A percentile compares a stretch with the other conserved stretches of the same genome.
phyloP scores from a whole-genome alignment of 768 basidiomycete species.

The Mycena latifolia region DNA sequence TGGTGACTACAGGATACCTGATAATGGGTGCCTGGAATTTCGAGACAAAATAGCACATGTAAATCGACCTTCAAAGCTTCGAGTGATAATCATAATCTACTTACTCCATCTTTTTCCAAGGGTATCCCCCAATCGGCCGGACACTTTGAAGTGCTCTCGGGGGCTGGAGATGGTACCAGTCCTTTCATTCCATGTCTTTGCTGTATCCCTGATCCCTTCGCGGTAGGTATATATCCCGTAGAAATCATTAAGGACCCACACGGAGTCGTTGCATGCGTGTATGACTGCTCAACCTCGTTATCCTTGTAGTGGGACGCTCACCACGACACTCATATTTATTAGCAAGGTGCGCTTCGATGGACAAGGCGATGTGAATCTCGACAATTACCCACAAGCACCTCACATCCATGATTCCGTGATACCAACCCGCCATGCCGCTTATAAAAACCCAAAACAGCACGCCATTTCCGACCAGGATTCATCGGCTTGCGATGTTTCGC shows the following conservation, averaged over 20 bases:
- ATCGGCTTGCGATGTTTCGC: not conserved
- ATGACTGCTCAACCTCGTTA: not conserved
- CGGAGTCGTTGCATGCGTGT: constrained; percentile 27
- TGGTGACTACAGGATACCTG: constrained; percentile 30
- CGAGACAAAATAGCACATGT: constrained; percentile 1
- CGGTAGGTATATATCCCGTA: constrained; percentile 29
- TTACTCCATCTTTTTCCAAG: not conserved
- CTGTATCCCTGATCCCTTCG: not conserved
- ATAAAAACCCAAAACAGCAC: not conserved
- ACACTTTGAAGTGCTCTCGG: constrained; percentile 29
- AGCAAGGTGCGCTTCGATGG: constrained; percentile 35
- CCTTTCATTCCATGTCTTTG: not conserved
- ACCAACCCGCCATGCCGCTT: not conserved
- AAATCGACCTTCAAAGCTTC: too few species aligned
- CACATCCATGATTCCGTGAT: not conserved
- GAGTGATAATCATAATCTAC: not conserved
- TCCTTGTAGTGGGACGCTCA: not conserved
- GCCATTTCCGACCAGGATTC: constrained; percentile 8
- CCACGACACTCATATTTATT: not conserved
- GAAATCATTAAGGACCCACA: constrained; percentile 23
- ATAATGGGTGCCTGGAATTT: constrained; percentile 31
- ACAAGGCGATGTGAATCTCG: constrained; percentile 24
- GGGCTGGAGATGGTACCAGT: constrained; percentile 33
- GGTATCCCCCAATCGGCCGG: constrained; percentile 18
- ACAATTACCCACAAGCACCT: not conserved